Evolutionary conservation across 2,329 filamentous ascomycete species (phyloP).

Genomic region (Fusarium nanum): DNA sequence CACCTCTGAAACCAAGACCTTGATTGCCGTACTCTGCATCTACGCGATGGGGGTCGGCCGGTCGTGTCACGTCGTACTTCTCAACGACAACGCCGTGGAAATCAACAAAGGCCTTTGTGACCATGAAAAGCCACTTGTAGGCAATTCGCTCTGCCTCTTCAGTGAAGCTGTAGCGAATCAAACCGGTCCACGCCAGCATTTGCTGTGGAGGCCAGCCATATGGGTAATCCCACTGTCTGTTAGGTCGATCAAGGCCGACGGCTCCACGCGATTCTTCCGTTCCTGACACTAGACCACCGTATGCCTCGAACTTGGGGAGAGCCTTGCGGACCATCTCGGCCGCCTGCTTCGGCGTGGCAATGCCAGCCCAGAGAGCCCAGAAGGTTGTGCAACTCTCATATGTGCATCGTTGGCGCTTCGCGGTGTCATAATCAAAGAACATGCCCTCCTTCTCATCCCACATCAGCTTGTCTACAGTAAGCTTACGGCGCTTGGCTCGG

Average conservation of each 20-base stretch:
- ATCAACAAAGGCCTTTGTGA: slow-evolving; percentile 97
- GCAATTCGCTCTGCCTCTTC: slow-evolving; percentile 89
- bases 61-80: slow-evolving; percentile 96
- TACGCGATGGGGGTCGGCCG: slow-evolving; percentile 90
- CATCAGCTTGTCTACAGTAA: slow-evolving; percentile 89
- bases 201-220: slow-evolving; percentile 99
- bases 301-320: slow-evolving; percentile 87
- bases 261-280: slow-evolving; percentile 88
- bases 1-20: slow-evolving; percentile 93
- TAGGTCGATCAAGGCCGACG: slow-evolving; percentile 84
- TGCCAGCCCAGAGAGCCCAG: slow-evolving; percentile 97
- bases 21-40: slow-evolving; percentile 99
- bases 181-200: slow-evolving; percentile 95
- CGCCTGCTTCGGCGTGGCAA: slow-evolving; percentile 88
- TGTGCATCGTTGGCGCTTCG: slow-evolving; percentile 79
- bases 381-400: slow-evolving; percentile 96
- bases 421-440: slow-evolving; percentile 98
- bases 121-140: slow-evolving; percentile 98
- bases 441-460: slow-evolving; percentile 94
- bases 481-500: slow-evolving; percentile 84
- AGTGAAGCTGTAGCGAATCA: slow-evolving; percentile 90
- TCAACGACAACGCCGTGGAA: slow-evolving; percentile 98
- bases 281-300: slow-evolving; percentile 88
- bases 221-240: slow-evolving; percentile 98
- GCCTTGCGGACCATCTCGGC: slow-evolving; percentile 82